These are phyloP conservation scores for Ceratocystiopsis sp. DNA, from an alignment of 2,329 filamentous ascomycete species.

Conservation along the genomic window DNA sequence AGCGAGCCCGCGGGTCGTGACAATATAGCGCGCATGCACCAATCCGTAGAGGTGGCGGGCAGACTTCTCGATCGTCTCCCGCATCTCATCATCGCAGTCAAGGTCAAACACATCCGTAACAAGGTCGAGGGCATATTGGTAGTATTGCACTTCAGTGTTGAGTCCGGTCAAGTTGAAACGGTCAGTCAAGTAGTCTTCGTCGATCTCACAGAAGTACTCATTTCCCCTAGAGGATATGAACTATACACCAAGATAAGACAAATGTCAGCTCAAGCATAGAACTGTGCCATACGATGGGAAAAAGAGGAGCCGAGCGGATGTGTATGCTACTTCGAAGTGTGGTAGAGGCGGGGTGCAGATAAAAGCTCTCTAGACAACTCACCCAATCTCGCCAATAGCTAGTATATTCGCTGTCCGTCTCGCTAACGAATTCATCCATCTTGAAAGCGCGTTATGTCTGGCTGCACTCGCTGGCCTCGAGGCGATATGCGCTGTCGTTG, in stretches of 20 bases:
- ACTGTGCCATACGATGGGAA: no score
- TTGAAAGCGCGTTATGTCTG: conserved; percentile 9
- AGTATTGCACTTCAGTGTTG: conserved; percentile 95
- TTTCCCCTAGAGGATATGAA: conserved; percentile 96
- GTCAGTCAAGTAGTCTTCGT: conserved; percentile 96
- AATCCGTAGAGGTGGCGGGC: conserved; percentile 89
- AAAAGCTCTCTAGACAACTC: conserved; percentile 23
- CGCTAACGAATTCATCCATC: conserved; percentile 97
- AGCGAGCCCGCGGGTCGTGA: conserved; percentile 78
- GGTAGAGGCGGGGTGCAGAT: not conserved
- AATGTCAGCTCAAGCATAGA: no score
- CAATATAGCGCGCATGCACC: conserved; percentile 91
- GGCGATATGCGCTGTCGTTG: not conserved
- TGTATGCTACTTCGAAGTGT: no score
- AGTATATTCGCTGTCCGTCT: conserved; percentile 97
- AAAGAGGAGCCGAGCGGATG: no score
- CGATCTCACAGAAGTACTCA: conserved; percentile 99
- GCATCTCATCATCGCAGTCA: conserved; percentile 96
- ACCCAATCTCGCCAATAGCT: conserved; percentile 99
- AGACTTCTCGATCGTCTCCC: conserved; percentile 94
- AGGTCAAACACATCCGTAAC: conserved; percentile 98
- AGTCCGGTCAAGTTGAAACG: conserved; percentile 95
- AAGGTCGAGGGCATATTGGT: conserved; percentile 94
- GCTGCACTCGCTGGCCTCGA: not conserved
- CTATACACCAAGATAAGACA: conserved; percentile 25